A percentile compares a stretch with the other conserved stretches of the same genome.
These are phyloP conservation scores for Saccharomyces pastorianus DNA, from an alignment of 1,139 yeast species.

Conservation along the genomic window DNA sequence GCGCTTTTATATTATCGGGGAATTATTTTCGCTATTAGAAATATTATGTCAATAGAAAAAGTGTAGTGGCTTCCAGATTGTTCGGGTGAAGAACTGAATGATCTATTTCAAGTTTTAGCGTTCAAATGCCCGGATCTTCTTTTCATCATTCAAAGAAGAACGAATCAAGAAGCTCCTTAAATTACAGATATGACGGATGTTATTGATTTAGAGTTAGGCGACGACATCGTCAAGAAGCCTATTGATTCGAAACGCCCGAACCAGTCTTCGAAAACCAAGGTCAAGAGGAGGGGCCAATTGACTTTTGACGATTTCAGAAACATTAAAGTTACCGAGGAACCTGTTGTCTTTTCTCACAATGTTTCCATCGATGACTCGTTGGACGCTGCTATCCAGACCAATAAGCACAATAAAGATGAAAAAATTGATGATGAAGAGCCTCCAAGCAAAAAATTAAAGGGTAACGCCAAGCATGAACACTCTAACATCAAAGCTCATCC, in stretches of 20 bases:
- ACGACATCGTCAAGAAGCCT: not conserved
- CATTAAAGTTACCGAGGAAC: slow-evolving; percentile 9
- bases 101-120: too few relatives aligned
- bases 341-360: not conserved
- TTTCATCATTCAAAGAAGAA: not conserved
- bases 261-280: not conserved
- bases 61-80: too few relatives aligned
- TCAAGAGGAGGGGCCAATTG: slow-evolving; percentile 12
- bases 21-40: too few relatives aligned
- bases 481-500: not conserved
- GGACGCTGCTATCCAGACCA: not conserved
- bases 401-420: not conserved
- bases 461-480: not conserved
- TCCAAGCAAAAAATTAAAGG: not conserved
- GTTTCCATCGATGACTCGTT: not conserved
- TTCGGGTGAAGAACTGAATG: too few relatives aligned
- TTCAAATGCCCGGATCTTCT: not conserved
- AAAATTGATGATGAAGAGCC: not conserved
- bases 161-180: not conserved
- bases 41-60: too few relatives aligned
- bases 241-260: not conserved
- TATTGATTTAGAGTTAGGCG: not conserved
- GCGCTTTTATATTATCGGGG: too few relatives aligned
- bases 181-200: not conserved
- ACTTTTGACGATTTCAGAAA: slow-evolving; percentile 20